A percentile compares a stretch with the other conserved stretches of the same genome.
phyloP scores from a whole-genome alignment of 2,329 filamentous ascomycete species.

The Epichloe baconii region DNA sequence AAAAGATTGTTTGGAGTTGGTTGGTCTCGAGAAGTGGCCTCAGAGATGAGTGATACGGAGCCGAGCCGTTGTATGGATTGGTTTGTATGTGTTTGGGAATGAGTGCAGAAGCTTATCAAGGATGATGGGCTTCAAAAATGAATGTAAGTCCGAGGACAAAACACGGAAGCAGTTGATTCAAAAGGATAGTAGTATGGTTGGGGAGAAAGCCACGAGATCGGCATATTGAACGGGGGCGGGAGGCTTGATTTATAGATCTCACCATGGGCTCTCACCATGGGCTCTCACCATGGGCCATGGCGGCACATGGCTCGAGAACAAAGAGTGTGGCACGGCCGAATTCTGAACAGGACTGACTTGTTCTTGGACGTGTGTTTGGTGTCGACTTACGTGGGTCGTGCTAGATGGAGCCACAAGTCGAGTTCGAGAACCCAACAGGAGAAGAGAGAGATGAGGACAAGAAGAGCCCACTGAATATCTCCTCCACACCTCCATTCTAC shows the following conservation, averaged over 20 bases:
- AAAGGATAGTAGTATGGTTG: neutral
- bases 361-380: neutral
- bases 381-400: neutral
- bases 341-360: neutral
- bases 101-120: slow-evolving; percentile 4
- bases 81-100: neutral
- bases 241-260: slow-evolving; percentile 3
- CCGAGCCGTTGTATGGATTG: neutral
- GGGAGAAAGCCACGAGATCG: neutral
- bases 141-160: slow-evolving; percentile 11
- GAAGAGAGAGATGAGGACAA: neutral
- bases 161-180: slow-evolving; percentile 1
- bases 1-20: slow-evolving; percentile 7
- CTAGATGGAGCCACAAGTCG: neutral
- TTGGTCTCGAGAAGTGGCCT: neutral
- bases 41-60: neutral
- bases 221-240: neutral
- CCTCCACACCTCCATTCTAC: neutral
- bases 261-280: neutral
- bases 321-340: neutral
- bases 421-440: neutral
- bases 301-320: neutral
- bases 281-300: neutral
- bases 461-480: neutral
- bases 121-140: slow-evolving; percentile 14